Base-by-base conservation (phyloP, 148 eudicot species). In the Chenopodium formosanum region DNA sequence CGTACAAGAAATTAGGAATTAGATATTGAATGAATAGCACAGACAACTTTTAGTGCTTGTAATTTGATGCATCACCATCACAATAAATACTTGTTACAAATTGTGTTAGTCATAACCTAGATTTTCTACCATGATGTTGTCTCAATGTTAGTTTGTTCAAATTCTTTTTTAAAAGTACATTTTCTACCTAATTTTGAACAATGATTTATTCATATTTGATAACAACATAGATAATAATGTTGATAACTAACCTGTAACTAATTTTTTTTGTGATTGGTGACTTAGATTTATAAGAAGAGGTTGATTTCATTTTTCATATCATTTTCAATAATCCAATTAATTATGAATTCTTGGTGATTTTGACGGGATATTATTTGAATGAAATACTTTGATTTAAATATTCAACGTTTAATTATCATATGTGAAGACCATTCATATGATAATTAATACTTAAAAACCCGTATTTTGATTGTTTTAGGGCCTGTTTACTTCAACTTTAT, bases 61-160 rank as follows among this genome's bases (percentile, higher is more conserved):
- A 50, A 50, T 50, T 74, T 80, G 62, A 73, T 66, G 79, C 68
- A 79, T 83, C 78, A 69, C 31, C 31, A 22, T 73, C 78, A 83
- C 47, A 73, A 77, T 23, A 76, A 76, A 72, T 64, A 40, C 58
- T 48, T 19, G 60, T 65, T 19, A 74, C 34, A 66, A 76, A 75
- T 5, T 29, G 47, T 78, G 78, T 58, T 66, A 67, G 40, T 83
- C 72, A 78, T 63, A 9, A 50, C 17, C 29, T 58, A 37, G 60
- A 32, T 67, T 44, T 68, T 75, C 58, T 53, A 74, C 68, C 75
- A 79, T 67, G 8, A 83, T 83, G 29, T 79, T 79, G 82, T 70
- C 50, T 74, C 64, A 19, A 64, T 32, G 56, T 10, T 74, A 7
- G 17, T 9, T 37, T 73, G 65, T 75, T 17, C 16, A 7, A 29